Evolutionary conservation across 345 rosid species (phyloP).

Genomic region (Gossypium herbaceum): DNA sequence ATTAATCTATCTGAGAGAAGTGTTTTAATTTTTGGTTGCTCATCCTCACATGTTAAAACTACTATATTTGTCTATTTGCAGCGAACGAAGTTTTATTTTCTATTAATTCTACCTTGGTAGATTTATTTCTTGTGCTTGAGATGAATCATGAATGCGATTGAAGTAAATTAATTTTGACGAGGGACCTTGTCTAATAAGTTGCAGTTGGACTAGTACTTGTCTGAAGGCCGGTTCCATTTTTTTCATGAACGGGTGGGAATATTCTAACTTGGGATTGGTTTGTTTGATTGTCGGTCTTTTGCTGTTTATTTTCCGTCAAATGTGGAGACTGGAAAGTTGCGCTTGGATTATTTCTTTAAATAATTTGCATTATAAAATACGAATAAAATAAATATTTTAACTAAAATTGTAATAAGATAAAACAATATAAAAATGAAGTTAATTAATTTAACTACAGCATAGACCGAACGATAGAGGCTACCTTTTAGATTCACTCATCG

Average conservation of each 20-base stretch:
- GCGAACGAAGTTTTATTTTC: neutral
- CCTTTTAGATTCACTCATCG: too few species aligned
- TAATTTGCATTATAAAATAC: neutral
- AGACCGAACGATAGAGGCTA: too few species aligned
- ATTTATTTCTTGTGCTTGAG: neutral
- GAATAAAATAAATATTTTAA: too few species aligned
- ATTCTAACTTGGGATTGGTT: too few species aligned
- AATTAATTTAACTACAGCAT: too few species aligned
- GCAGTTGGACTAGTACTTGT: neutral
- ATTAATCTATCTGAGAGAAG: neutral
- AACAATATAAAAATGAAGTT: too few species aligned
- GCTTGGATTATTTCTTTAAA: neutral
- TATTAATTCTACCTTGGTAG: neutral
- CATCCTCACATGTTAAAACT: neutral
- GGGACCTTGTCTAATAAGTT: neutral
- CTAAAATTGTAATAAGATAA: too few species aligned
- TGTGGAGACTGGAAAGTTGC: too few species aligned
- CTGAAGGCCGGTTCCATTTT: neutral
- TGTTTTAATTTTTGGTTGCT: conserved; percentile 11
- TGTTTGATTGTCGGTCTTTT: neutral
- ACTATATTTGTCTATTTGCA: neutral
- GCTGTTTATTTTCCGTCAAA: neutral
- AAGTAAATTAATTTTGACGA: neutral
- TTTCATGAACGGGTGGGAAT: too few species aligned
- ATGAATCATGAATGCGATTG: neutral